Evolutionary conservation across 257 asterid genomes (phyloP).

Genomic region (Primulina huaijiensis): DNA sequence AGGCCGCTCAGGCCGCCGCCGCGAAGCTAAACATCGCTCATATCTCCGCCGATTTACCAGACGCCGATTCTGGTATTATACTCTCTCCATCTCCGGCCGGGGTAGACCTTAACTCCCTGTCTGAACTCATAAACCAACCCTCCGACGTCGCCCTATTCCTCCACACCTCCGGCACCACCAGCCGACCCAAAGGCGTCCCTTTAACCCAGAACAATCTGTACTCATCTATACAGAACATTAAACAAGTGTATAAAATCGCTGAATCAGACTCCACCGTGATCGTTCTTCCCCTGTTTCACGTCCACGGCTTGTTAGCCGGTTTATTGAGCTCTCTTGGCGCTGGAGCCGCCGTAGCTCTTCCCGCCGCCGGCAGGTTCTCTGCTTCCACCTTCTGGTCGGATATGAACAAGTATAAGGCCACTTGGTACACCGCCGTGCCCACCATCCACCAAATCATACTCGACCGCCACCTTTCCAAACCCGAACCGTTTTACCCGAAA

Average conservation of each 20-base stretch:
- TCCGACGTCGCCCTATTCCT: slow-evolving; percentile 81
- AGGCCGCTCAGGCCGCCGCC: slow-evolving; percentile 88
- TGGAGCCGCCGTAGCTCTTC: slow-evolving; percentile 86
- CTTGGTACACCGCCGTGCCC: slow-evolving; percentile 99
- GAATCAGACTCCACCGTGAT: slow-evolving; percentile 86
- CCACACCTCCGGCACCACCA: slow-evolving; percentile 99
- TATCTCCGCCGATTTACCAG: slow-evolving; percentile 49
- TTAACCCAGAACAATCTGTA: slow-evolving; percentile 72
- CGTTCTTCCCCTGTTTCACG: slow-evolving; percentile 88
- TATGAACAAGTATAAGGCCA: slow-evolving; percentile 67
- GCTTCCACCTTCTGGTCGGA: slow-evolving; percentile 95
- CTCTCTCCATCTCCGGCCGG: slow-evolving; percentile 42
- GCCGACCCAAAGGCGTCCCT: slow-evolving; percentile 98
- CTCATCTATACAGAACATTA: slow-evolving; percentile 70
- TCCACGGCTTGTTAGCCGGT: slow-evolving; percentile 88
- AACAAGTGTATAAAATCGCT: slow-evolving; percentile 61
- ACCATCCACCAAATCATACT: slow-evolving; percentile 90
- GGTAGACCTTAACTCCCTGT: slow-evolving; percentile 32
- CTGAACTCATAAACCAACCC: slow-evolving; percentile 59
- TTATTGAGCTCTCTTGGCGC: slow-evolving; percentile 79
- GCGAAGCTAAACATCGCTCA: slow-evolving; percentile 72
- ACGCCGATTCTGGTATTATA: slow-evolving; percentile 43
- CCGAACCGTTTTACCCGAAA: slow-evolving; percentile 69
- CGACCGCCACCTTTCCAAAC: slow-evolving; percentile 67
- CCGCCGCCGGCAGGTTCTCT: slow-evolving; percentile 88